Evolutionary conservation across 2,329 filamentous ascomycete species (phyloP), one percentile per base, ranked within the genome.

Genomic region (Aspergillus thermomutatus): DNA sequence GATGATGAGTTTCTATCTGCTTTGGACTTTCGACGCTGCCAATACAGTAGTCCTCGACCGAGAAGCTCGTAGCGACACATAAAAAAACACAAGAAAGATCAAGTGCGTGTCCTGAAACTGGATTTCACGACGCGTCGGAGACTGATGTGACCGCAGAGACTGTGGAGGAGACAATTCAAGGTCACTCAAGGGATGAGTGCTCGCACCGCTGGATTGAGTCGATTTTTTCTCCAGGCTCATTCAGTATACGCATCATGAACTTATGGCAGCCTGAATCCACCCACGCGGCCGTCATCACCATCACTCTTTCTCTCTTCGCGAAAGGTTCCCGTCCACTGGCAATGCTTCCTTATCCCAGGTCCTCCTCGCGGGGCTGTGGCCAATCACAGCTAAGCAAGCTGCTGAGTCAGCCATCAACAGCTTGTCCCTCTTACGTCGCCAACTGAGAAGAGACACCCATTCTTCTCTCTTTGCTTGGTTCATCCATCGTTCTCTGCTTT

Each of bases 61-160:
- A 78, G 64, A 50, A 79, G 66, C 64, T 79, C 76, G 60, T 76
- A 76, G n/a, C 76, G 75, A 72, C 76, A 79, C 76, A 79, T 79
- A 64, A 65, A 72, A 66, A 57, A 52, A 5, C 43, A 28, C 34
- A 40, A 26, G 49, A 51, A 19, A 50, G 41, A 43, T 23, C 46
- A 49, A 28, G 54, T 51, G 49, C 47, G 9, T 43, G 41, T 55
- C 52, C 54, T 49, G 25, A 26, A 40, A 37, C 50, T 21, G 49
- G 43, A 49, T 53, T 50, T 50, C 28, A 50, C 55, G 50, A 49
- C 53, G 60, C 60, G 61, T 56, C 60, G 50, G 49, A 54, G 45
- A 37, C 23, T 43, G 43, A 4, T 45, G 52, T 55, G 52, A 45
- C 55, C 28, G 53, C 55, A 27, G 45, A 34, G 48, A 23, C 17